A percentile compares a stretch with the other conserved stretches of the same genome.
Conservation (phyloP, 2,329 filamentous ascomycete genomes). For the Gaeumannomyces sp. region DNA sequence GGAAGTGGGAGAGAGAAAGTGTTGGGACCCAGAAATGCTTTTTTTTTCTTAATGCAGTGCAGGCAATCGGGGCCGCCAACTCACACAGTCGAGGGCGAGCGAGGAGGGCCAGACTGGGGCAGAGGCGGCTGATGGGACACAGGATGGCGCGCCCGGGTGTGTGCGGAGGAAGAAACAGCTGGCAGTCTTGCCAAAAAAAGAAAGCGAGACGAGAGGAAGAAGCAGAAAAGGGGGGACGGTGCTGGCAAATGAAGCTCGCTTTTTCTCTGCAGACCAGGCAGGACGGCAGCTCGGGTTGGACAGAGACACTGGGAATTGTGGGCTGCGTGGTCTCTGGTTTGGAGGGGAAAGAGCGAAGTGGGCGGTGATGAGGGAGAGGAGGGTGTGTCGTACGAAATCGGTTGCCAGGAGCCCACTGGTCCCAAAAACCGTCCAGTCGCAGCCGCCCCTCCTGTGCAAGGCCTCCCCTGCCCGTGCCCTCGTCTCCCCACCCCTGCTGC, state of each 20-base stretch:
- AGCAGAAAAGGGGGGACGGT: neutral
- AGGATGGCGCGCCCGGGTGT: neutral
- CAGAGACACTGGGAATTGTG: slow-evolving; percentile 4
- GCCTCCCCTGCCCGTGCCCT: neutral
- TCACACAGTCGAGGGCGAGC: neutral
- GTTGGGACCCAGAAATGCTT: slow-evolving; percentile 6
- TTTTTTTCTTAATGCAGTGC: slow-evolving; percentile 3
- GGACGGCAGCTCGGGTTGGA: slow-evolving; percentile 2
- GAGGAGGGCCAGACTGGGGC: neutral
- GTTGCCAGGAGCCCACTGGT: slow-evolving; percentile 3
- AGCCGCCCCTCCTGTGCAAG: neutral
- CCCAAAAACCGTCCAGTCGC: too few species aligned
- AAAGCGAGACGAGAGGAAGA: neutral
- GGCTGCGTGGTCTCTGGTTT: neutral
- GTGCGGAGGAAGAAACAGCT: slow-evolving; percentile 1
- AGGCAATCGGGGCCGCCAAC: slow-evolving; percentile 1
- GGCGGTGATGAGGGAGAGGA: slow-evolving; percentile 1
- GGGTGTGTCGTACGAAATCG: neutral
- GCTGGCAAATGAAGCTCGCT: neutral
- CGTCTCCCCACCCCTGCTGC: neutral
- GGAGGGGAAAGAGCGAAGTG: neutral
- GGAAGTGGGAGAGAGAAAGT: neutral
- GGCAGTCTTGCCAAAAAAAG: neutral
- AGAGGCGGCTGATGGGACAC: neutral
- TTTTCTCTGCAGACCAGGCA: neutral